These are phyloP conservation scores for Pseudogymnoascus sp. DNA, from an alignment of 2,329 filamentous ascomycete genomes.

Conservation along the genomic window DNA sequence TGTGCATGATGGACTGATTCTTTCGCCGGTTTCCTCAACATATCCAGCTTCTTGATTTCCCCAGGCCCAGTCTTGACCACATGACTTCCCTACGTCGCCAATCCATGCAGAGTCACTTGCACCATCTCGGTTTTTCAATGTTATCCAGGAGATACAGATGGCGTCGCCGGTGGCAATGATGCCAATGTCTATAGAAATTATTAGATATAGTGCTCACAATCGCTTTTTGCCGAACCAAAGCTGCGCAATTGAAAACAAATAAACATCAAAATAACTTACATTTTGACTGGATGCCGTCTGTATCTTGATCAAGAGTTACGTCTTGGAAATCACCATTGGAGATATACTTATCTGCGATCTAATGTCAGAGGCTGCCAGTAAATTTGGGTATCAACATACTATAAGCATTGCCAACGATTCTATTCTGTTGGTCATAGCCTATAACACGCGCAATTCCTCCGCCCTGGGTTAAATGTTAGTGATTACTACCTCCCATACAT, in stretches of 20 bases:
- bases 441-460: slow-evolving; percentile 1
- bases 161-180: neutral
- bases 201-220: neutral
- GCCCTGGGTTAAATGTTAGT: neutral
- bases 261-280: neutral
- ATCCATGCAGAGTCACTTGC: slow-evolving; percentile 1
- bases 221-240: neutral
- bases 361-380: neutral
- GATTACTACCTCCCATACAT: neutral
- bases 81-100: neutral
- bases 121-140: neutral
- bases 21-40: neutral
- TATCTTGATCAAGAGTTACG: neutral
- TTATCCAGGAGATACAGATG: neutral
- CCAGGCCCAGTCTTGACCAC: neutral
- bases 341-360: neutral
- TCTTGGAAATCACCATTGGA: neutral
- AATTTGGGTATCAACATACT: neutral
- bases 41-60: neutral
- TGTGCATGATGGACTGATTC: neutral
- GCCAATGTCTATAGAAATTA: neutral
- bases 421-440: neutral
- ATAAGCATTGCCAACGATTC: neutral
- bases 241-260: neutral
- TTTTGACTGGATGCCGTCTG: neutral